Percentiles rank a stretch among this genome's conserved stretches.
phyloP scores from a whole-genome alignment of 148 eudicot species.

The Vaccinium corymbosum region DNA sequence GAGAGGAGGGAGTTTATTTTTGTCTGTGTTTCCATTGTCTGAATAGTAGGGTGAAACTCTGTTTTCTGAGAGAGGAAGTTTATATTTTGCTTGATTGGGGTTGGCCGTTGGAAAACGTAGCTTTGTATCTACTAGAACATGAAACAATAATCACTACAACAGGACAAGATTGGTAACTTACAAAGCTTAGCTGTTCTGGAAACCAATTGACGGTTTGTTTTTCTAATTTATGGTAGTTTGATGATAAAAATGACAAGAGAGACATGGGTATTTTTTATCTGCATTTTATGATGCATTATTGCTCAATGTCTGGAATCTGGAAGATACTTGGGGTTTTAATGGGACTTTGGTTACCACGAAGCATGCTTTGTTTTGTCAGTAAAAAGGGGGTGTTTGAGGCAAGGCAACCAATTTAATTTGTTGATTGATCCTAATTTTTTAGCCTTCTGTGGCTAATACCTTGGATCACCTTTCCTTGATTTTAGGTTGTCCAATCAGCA shows the following conservation, averaged over 20 bases:
- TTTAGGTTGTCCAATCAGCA: not conserved
- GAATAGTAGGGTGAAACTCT: not conserved
- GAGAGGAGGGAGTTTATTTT: no score
- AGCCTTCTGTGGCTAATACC: not conserved
- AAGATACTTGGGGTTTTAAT: not conserved
- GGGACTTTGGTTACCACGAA: not conserved
- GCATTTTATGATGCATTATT: not conserved
- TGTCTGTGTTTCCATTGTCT: not conserved
- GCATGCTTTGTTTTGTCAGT: not conserved
- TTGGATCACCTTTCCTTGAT: not conserved
- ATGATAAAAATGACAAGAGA: not conserved
- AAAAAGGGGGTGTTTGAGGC: not conserved
- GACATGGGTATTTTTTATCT: not conserved
- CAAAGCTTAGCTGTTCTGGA: not conserved
- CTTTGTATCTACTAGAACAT: not conserved
- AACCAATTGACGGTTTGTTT: not conserved
- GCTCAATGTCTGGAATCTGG: not conserved
- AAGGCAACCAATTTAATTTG: not conserved
- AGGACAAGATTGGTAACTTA: not conserved
- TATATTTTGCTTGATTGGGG: not conserved
- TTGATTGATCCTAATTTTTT: not conserved
- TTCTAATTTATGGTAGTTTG: no score
- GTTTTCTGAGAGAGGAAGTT: not conserved
- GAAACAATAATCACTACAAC: not conserved
- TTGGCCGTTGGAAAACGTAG: not conserved